A percentile compares a stretch with the other conserved stretches of the same genome.
Conservation (phyloP, 345 rosid genomes). For the Citrus cavaleriei region DNA sequence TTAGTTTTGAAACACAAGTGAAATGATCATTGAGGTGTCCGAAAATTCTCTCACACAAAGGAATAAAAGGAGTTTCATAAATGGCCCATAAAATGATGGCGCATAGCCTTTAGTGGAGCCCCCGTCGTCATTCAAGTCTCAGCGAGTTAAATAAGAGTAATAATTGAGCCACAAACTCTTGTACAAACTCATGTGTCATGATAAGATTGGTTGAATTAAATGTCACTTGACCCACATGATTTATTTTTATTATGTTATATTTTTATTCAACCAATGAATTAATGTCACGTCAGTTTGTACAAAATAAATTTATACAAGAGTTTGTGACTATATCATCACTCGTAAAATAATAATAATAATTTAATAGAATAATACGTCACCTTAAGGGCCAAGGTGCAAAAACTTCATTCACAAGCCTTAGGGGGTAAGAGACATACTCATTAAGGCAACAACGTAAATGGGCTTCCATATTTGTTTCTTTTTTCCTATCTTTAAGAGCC, state of each 20-base stretch:
- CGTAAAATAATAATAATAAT: neutral
- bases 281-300: no score
- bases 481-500: slow-evolving; percentile 15
- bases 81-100: slow-evolving; percentile 15
- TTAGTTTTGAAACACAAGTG: slow-evolving; percentile 12
- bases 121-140: slow-evolving; percentile 1
- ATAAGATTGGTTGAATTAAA: no score
- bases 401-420: slow-evolving; percentile 25
- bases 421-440: slow-evolving; percentile 31
- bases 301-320: no score
- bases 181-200: no score
- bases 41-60: slow-evolving; percentile 14
- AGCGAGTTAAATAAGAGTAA: neutral
- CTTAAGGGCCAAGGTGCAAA: neutral
- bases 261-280: no score
- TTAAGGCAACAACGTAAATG: slow-evolving; percentile 25
- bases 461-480: neutral
- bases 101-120: slow-evolving; percentile 17
- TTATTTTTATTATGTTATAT: no score
- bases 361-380: slow-evolving; percentile 4
- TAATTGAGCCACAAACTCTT: neutral
- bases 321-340: no score
- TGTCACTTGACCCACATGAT: no score
- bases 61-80: neutral
- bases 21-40: slow-evolving; percentile 3